Evolutionary conservation across 768 basidiomycete genomes (phyloP).

Genomic region (Mycena epipterygia): DNA sequence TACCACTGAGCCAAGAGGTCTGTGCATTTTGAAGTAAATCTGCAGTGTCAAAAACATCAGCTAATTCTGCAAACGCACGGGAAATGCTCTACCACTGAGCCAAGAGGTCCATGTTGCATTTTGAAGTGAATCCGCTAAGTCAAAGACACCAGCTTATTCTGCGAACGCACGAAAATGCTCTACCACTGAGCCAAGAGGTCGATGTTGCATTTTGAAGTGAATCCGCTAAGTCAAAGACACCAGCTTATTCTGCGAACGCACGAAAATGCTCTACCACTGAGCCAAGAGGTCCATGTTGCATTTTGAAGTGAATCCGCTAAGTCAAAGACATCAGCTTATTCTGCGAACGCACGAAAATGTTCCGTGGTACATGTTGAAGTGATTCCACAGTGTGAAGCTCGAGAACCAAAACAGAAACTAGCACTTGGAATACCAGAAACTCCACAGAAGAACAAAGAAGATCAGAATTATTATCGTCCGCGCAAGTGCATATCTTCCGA

Average conservation of each 20-base stretch:
- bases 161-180: neutral
- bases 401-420: no score
- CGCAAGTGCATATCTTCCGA: no score
- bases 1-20: slow-evolving; percentile 8
- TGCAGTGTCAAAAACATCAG: neutral
- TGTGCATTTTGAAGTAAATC: neutral
- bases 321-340: neutral
- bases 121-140: neutral
- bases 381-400: no score
- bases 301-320: neutral
- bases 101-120: neutral
- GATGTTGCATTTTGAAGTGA: neutral
- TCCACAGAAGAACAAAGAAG: no score
- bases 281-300: neutral
- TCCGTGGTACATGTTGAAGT: no score
- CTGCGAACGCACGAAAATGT: no score
- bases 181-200: slow-evolving; percentile 4
- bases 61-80: neutral
- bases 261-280: slow-evolving; percentile 1
- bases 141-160: neutral
- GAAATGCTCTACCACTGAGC: neutral
- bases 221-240: neutral
- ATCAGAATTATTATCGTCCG: no score
- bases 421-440: no score
- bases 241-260: neutral